Conservation (phyloP, 768 basidiomycete species). For the Xerocomellus dryophilus region DNA sequence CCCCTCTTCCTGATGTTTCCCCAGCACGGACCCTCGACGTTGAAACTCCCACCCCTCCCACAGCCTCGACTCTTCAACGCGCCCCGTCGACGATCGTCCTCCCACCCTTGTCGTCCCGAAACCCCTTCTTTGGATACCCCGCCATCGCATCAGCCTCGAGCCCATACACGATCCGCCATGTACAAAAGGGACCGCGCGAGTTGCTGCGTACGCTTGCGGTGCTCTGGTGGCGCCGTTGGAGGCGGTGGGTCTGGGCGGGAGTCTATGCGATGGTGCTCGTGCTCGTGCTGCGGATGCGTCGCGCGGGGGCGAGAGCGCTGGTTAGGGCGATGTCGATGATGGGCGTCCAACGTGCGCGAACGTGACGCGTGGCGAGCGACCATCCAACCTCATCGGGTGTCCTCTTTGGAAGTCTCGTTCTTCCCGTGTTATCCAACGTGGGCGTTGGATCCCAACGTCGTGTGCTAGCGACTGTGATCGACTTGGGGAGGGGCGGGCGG, state of each 20-base stretch:
- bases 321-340: neutral
- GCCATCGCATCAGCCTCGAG: constrained; percentile 30
- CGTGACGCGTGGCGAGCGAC: too few species aligned
- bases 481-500: too few species aligned
- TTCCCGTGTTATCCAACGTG: too few species aligned
- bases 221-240: constrained; percentile 70
- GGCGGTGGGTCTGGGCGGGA: constrained; percentile 33
- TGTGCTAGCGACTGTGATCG: too few species aligned
- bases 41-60: neutral
- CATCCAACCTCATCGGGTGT: too few species aligned
- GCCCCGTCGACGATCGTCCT: constrained; percentile 22
- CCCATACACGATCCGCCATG: constrained; percentile 49
- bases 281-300: constrained; percentile 11
- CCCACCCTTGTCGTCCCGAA: constrained; percentile 57
- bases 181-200: constrained; percentile 68
- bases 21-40: neutral
- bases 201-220: constrained; percentile 56
- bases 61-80: neutral
- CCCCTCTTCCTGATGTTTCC: neutral
- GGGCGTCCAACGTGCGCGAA: too few species aligned
- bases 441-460: too few species aligned
- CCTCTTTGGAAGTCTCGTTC: too few species aligned
- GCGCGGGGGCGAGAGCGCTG: neutral
- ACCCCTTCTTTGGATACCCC: constrained; percentile 79
- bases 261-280: constrained; percentile 33